These are phyloP conservation scores for Zizania latifolia DNA, from an alignment of 176 grass and related monocot genomes.

Conservation along the genomic window DNA sequence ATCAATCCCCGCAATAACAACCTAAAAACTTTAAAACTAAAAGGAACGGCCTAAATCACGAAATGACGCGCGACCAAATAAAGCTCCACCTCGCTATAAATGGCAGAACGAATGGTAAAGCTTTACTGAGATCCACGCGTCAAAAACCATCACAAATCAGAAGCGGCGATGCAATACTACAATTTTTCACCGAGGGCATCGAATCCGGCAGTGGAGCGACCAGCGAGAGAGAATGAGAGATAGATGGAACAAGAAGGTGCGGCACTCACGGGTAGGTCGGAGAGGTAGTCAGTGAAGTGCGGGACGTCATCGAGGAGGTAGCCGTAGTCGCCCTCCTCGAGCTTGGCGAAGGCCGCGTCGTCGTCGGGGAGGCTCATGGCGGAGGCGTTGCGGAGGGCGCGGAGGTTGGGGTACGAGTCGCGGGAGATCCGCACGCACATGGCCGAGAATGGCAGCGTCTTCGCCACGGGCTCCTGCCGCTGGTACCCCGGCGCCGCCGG, in stretches of 20 bases:
- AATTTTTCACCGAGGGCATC: background rate
- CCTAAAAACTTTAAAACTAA: background rate
- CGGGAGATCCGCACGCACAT: constrained; percentile 74
- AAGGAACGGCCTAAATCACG: background rate
- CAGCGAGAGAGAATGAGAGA: background rate
- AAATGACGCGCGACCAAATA: background rate
- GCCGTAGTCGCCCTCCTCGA: constrained; percentile 61
- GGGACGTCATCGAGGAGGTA: constrained; percentile 93
- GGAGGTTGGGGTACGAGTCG: constrained; percentile 82
- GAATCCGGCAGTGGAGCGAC: constrained; percentile 15
- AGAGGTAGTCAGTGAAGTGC: constrained; percentile 83
- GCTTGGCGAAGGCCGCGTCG: constrained; percentile 43
- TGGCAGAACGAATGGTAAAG: background rate
- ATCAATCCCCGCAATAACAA: background rate
- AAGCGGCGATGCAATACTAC: background rate
- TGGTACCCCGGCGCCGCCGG: constrained; percentile 17
- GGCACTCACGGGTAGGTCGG: constrained; percentile 57
- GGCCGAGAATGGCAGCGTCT: constrained; percentile 59
- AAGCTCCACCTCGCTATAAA: background rate
- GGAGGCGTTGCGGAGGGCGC: constrained; percentile 46
- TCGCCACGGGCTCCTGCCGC: background rate
- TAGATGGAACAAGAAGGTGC: background rate
- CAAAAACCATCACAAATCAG: background rate
- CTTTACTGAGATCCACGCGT: background rate
- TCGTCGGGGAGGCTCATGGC: constrained; percentile 24